These are phyloP conservation scores for Westerdykella aurantiaca DNA, from an alignment of 2,329 filamentous ascomycete genomes.

Conservation along the genomic window DNA sequence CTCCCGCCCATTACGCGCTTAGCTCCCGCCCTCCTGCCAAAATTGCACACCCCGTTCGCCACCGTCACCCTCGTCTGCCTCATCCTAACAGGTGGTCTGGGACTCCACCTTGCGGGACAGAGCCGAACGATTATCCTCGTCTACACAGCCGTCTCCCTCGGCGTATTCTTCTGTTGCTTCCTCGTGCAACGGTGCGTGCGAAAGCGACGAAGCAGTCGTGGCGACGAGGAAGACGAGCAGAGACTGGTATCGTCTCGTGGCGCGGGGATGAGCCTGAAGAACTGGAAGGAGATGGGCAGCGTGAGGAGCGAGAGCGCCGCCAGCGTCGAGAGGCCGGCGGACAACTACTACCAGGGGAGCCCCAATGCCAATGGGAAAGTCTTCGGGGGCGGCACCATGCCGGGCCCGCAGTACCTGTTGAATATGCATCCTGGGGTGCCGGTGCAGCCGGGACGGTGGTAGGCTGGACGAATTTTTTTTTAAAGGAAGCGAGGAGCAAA, in stretches of 20 bases:
- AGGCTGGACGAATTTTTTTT: no score
- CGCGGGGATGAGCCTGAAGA: background rate
- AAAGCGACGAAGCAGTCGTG: constrained; percentile 22
- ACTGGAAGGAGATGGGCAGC: no score
- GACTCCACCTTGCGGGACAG: constrained; percentile 24
- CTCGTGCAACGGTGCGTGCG: constrained; percentile 21
- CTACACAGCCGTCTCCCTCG: constrained; percentile 24
- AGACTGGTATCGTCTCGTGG: constrained; percentile 10
- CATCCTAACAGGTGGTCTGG: constrained; percentile 30
- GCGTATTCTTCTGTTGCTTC: constrained; percentile 18
- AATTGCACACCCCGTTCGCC: constrained; percentile 43
- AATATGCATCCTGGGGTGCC: constrained; percentile 37
- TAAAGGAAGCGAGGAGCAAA: no score
- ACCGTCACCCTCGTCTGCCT: constrained; percentile 20
- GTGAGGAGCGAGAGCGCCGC: background rate
- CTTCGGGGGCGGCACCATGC: constrained; percentile 32
- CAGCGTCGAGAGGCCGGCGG: background rate
- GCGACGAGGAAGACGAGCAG: constrained; percentile 18
- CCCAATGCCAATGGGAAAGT: constrained; percentile 5
- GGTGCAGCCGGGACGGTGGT: constrained; percentile 13
- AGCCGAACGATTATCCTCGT: constrained; percentile 19
- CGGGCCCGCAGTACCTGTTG: constrained; percentile 32
- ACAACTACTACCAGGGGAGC: constrained; percentile 8
- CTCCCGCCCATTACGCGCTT: constrained; percentile 25
- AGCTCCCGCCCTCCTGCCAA: constrained; percentile 33